Evolutionary conservation across 495 filamentous ascomycete species (phyloP), one percentile per base, ranked within the genome.

Genomic region (Elasticomyces elasticus): DNA sequence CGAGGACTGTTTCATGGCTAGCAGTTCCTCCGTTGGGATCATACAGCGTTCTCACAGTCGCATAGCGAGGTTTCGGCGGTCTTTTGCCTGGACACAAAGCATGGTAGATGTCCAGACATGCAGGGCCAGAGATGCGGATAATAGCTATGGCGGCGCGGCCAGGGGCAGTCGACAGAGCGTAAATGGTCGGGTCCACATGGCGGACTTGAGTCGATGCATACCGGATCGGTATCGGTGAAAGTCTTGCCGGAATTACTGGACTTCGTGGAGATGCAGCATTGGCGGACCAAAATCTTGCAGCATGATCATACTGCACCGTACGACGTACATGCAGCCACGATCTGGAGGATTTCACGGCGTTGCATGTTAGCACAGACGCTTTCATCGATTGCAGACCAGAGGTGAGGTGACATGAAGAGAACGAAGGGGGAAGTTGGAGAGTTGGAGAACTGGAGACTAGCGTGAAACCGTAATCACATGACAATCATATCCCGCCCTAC

Each of bases 111-210:
- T 91, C 56, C 60, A 58, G 67, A 69, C 84, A 89, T 22, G 79
- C 81, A 24, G 85, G 80, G 0, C 92, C 92, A 17, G 92, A 96
- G 22, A 94, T 74, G 28, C 92, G 79, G 37, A 98, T 82, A 9
- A 97, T 82, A 1, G 94, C 94, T 66, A 98, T 95, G 26, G 89
- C 92, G 27, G 89, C 87, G 68, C 78, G 81, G 6, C 94, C 91
- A 13, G 86, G 71, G 1, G 86, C 87, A 10, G 92, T 94, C 0
- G 92, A 95, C 2, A 97, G 73, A 0, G 94, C 92, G 64, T 91
- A 97, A 15, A 99, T 94, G 2, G 92, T 97, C 0, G 68, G 31
- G n/a, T 69, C 35, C 13, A 17, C 35, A 13, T 40, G 35, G 3
- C 13, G 59, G 44, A 45, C 30, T 15, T 4, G 1, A 15, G 47